Percentiles rank a stretch among this genome's conserved stretches.
Conservation (phyloP, 2,329 filamentous ascomycete genomes). For the Fusarium vanettenii region DNA sequence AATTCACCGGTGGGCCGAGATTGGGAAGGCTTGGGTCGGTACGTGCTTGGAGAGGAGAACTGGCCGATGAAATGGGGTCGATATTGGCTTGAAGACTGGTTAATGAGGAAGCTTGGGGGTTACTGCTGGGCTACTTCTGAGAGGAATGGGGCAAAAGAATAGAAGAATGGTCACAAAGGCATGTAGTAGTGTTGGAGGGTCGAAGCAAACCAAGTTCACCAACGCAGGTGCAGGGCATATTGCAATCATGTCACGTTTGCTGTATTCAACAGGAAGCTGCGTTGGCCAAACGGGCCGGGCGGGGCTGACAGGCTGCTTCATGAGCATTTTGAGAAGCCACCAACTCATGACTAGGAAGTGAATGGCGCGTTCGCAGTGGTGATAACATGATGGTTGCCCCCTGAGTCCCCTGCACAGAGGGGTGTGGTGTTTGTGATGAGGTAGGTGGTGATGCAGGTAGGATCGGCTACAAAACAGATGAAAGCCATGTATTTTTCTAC, state of each 20-base stretch:
- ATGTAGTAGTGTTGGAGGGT: not conserved
- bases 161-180: not conserved
- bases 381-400: not conserved
- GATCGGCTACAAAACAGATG: not conserved
- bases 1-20: not conserved
- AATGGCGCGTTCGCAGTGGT: not conserved
- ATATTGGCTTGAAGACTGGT: not conserved
- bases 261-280: not conserved
- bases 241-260: not conserved
- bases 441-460: not conserved
- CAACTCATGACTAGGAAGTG: not conserved
- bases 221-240: not conserved
- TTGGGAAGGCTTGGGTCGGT: not conserved
- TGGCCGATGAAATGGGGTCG: not conserved
- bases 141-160: not conserved
- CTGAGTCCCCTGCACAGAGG: too few relatives aligned
- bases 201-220: not conserved
- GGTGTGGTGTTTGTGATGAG: not conserved
- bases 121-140: not conserved
- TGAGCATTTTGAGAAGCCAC: not conserved
- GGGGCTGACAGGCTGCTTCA: not conserved
- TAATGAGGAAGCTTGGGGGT: not conserved
- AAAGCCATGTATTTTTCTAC: not conserved
- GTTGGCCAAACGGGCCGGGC: not conserved
- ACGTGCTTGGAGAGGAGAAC: not conserved